Evolutionary conservation across 148 eudicot species (phyloP).

Genomic region (Simmondsia chinensis): DNA sequence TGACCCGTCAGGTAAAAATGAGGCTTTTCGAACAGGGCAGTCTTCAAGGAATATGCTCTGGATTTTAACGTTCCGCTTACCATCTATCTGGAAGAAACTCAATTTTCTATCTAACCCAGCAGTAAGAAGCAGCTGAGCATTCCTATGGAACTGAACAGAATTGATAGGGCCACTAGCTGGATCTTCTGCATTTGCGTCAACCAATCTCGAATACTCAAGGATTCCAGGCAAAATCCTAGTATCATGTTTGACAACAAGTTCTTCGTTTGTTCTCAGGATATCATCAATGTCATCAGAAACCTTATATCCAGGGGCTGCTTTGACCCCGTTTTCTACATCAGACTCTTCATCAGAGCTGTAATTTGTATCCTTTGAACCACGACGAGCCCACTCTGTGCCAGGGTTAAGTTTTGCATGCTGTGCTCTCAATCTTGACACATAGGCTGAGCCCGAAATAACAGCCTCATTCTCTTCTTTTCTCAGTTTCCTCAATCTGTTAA

Average conservation of each 20-base stretch:
- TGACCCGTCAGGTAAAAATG: slow-evolving; percentile 87
- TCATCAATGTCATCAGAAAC: slow-evolving; percentile 26
- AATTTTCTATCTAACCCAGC: slow-evolving; percentile 65
- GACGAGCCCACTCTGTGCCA: slow-evolving; percentile 79
- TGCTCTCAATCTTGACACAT: slow-evolving; percentile 76
- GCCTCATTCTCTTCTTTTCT: slow-evolving; percentile 83
- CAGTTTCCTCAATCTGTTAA: slow-evolving; percentile 68
- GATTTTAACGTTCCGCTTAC: slow-evolving; percentile 66
- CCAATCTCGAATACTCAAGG: slow-evolving; percentile 62
- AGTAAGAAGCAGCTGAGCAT: slow-evolving; percentile 77
- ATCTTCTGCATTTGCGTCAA: slow-evolving; percentile 65
- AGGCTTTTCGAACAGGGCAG: slow-evolving; percentile 67
- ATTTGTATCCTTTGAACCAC: slow-evolving; percentile 25
- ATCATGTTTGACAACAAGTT: slow-evolving; percentile 64
- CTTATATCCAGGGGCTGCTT: slow-evolving; percentile 27
- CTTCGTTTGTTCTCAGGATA: slow-evolving; percentile 52
- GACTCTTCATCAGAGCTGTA: slow-evolving; percentile 72
- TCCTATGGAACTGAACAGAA: slow-evolving; percentile 86
- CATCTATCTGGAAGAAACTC: slow-evolving; percentile 87
- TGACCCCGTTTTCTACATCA: slow-evolving; percentile 34
- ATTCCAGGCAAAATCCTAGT: slow-evolving; percentile 62
- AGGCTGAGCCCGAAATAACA: slow-evolving; percentile 57
- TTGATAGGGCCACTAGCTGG: slow-evolving; percentile 46
- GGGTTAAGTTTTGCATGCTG: slow-evolving; percentile 74
- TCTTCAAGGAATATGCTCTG: slow-evolving; percentile 75